These are phyloP conservation scores for Giardia duodenalis DNA, from an alignment of 208 protist species.

Conservation along the genomic window DNA sequence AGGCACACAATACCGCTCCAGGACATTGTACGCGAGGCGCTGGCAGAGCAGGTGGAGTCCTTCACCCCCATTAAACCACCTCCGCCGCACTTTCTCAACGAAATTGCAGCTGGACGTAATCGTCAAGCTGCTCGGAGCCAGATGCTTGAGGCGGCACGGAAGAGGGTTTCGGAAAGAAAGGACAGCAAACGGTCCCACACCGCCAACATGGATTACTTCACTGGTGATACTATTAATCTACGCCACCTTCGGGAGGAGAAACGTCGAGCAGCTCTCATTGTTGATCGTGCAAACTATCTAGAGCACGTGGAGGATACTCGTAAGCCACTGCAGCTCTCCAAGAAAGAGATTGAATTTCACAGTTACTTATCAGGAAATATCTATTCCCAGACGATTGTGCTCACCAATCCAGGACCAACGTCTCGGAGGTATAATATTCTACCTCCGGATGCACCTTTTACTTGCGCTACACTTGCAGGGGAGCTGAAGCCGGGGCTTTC, in stretches of 20 bases:
- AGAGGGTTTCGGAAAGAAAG: neutral
- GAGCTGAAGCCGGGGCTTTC: neutral
- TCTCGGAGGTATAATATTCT: neutral
- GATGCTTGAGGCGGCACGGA: neutral
- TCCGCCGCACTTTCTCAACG: neutral
- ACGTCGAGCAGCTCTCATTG: neutral
- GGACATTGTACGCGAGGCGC: neutral
- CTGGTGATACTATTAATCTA: neutral
- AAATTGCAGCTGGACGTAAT: neutral
- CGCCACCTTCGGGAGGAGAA: neutral
- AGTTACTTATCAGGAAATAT: neutral
- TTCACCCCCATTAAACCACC: neutral
- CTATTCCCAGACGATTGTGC: neutral
- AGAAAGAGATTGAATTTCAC: neutral
- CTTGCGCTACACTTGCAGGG: neutral
- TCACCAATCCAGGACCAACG: neutral
- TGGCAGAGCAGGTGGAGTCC: neutral
- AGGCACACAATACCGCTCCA: neutral
- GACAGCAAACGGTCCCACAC: neutral
- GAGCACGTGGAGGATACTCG: neutral
- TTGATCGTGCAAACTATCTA: neutral
- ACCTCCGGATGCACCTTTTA: neutral
- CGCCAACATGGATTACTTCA: neutral
- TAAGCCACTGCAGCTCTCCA: neutral
- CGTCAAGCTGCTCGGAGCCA: neutral